These are phyloP conservation scores for Cladophialophora psammophila DNA, from an alignment of 2,329 filamentous ascomycete species.

Conservation along the genomic window DNA sequence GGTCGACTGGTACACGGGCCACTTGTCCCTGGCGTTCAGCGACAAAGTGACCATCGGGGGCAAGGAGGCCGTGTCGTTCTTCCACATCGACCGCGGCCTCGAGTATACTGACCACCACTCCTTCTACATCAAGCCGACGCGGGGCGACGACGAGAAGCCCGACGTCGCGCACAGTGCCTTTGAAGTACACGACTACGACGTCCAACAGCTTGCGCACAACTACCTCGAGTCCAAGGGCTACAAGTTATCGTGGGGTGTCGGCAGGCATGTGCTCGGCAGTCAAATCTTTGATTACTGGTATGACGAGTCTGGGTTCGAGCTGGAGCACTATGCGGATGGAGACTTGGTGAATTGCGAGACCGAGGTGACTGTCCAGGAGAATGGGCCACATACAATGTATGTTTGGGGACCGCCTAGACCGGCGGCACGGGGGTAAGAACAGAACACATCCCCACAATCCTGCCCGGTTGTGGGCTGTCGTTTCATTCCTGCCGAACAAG, in stretches of 20 bases:
- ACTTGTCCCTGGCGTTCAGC: conserved; percentile 55
- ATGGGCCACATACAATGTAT: conserved; percentile 15
- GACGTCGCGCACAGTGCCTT: conserved; percentile 74
- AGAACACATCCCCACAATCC: not conserved
- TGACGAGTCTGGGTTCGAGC: conserved; percentile 60
- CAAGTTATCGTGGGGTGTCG: conserved; percentile 73
- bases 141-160: conserved; percentile 30
- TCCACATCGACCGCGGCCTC: conserved; percentile 58
- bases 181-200: conserved; percentile 75
- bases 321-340: conserved; percentile 75
- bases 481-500: not conserved
- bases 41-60: conserved; percentile 50
- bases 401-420: conserved; percentile 19
- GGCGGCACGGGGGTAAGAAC: not conserved
- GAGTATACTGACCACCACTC: conserved; percentile 60
- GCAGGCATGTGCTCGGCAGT: conserved; percentile 70
- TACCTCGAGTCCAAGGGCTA: conserved; percentile 70
- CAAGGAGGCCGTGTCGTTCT: conserved; percentile 51
- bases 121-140: conserved; percentile 49
- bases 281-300: conserved; percentile 78
- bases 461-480: not conserved
- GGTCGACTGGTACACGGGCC: conserved; percentile 34
- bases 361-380: conserved; percentile 34
- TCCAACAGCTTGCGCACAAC: conserved; percentile 72
- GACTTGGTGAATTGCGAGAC: conserved; percentile 53